Percentiles rank a stretch among this genome's conserved stretches.
Evolutionary conservation across 148 eudicot species (phyloP).

Genomic region (Heliosperma pusillum): DNA sequence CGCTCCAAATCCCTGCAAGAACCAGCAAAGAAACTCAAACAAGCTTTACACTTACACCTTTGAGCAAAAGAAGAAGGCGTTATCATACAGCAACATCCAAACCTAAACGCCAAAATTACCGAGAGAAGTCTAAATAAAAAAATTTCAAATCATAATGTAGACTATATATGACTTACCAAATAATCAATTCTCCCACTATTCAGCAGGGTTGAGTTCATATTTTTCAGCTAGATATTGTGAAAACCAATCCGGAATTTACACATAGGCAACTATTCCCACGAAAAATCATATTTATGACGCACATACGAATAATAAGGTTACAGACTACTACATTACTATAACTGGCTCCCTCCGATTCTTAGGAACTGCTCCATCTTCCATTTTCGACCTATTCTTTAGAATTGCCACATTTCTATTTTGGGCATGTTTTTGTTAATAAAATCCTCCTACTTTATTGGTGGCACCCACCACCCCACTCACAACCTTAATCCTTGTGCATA

Average conservation of each 20-base stretch:
- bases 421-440: too few species aligned
- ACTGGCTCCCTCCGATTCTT: too few species aligned
- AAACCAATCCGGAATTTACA: not conserved
- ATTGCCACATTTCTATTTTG: too few species aligned
- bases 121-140: not conserved
- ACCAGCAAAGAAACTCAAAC: conserved; percentile 1
- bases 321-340: not conserved
- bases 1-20: conserved; percentile 76
- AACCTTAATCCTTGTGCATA: too few species aligned
- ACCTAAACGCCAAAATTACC: not conserved
- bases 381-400: too few species aligned
- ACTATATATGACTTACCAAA: not conserved
- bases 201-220: not conserved
- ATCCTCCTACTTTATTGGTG: too few species aligned
- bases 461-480: too few species aligned
- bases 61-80: conserved; percentile 3
- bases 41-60: not conserved
- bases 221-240: not conserved
- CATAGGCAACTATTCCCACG: not conserved
- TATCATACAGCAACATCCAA: conserved; percentile 9
- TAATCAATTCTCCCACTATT: not conserved
- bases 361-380: too few species aligned
- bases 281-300: not conserved
- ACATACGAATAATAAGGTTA: not conserved
- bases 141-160: not conserved